These are phyloP conservation scores for Monosporascus sp. DNA, from an alignment of 2,329 filamentous ascomycete species.

Conservation along the genomic window DNA sequence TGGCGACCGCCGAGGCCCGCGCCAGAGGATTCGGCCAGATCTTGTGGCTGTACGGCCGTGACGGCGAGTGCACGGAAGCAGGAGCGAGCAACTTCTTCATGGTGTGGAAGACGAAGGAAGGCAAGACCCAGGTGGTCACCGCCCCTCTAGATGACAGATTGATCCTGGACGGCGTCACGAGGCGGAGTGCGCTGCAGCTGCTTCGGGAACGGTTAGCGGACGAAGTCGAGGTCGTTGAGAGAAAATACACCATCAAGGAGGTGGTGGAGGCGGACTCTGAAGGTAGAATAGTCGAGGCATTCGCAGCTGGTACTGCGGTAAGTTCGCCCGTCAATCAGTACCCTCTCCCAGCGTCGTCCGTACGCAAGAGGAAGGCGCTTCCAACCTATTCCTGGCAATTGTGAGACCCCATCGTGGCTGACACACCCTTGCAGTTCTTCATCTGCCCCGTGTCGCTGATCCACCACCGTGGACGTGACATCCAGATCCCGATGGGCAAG, in stretches of 20 bases:
- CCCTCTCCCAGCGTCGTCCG: background rate
- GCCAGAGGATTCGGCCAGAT: conserved; percentile 77
- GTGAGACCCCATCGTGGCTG: background rate
- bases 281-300: conserved; percentile 75
- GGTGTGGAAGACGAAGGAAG: conserved; percentile 64
- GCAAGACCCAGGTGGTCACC: conserved; percentile 67
- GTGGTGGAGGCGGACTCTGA: conserved; percentile 66
- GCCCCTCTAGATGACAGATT: conserved; percentile 77
- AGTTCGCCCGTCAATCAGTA: conserved; percentile 28
- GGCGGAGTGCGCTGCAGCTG: conserved; percentile 71
- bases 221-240: conserved; percentile 69
- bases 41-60: conserved; percentile 82
- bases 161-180: conserved; percentile 85
- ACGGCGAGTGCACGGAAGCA: conserved; percentile 80
- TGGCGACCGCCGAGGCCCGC: conserved; percentile 71
- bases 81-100: conserved; percentile 92
- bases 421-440: conserved; percentile 50
- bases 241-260: conserved; percentile 76
- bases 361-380: background rate
- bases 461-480: conserved; percentile 59
- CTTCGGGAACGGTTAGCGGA: conserved; percentile 55
- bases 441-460: conserved; percentile 63
- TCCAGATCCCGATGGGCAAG: conserved; percentile 55
- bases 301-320: conserved; percentile 81
- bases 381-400: too few relatives aligned